These are phyloP conservation scores for Stagonosporopsis vannaccii DNA, from an alignment of 2,329 filamentous ascomycete genomes.

Conservation along the genomic window DNA sequence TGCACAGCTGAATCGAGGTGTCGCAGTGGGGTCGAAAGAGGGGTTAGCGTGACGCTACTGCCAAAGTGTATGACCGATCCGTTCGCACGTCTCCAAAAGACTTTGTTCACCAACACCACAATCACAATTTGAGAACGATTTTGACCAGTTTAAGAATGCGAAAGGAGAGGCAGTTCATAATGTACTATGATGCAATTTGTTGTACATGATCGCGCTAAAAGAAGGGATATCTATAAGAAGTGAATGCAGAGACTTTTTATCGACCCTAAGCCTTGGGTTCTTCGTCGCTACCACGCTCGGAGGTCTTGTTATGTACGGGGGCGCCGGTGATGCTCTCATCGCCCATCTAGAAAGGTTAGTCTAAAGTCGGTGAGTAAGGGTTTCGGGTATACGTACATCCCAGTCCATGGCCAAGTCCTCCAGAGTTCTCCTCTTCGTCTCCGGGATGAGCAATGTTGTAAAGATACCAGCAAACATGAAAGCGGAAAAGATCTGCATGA, in stretches of 20 bases:
- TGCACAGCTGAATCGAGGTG: neutral
- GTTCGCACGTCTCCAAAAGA: too few species aligned
- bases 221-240: conserved; percentile 14
- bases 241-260: neutral
- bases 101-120: too few species aligned
- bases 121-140: neutral
- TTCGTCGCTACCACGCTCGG: conserved; percentile 33
- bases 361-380: neutral
- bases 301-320: conserved; percentile 26
- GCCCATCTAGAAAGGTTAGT: conserved; percentile 29
- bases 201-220: conserved; percentile 3
- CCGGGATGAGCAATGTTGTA: conserved; percentile 74
- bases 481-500: conserved; percentile 79
- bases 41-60: neutral
- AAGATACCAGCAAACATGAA: conserved; percentile 80
- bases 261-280: conserved; percentile 19
- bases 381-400: conserved; percentile 21
- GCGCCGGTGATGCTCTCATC: conserved; percentile 41
- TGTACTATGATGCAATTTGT: conserved; percentile 6
- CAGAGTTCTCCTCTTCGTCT: conserved; percentile 78
- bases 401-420: conserved; percentile 66
- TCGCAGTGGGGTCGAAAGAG: neutral
- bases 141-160: neutral
- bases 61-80: too few species aligned
- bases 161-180: neutral